Percentiles rank a stretch among this genome's conserved stretches.
phyloP scores from a whole-genome alignment of 495 filamentous ascomycete genomes.

The Aspergillus cavernicola region DNA sequence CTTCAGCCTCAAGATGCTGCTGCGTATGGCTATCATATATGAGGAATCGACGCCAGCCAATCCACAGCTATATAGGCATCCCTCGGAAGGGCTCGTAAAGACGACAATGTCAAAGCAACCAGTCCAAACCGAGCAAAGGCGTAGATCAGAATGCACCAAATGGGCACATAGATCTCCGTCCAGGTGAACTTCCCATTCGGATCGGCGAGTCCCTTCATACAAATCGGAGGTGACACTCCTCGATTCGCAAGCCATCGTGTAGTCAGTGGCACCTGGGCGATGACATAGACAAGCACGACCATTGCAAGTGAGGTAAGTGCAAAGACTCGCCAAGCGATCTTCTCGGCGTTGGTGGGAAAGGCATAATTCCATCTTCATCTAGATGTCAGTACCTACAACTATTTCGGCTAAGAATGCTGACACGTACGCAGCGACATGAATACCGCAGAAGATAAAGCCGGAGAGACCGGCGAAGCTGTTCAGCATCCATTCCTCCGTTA shows the following conservation, averaged over 20 bases:
- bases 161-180: neutral
- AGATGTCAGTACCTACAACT: neutral
- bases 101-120: neutral
- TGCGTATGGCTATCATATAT: neutral
- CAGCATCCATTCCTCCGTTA: neutral
- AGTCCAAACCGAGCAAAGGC: neutral
- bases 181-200: neutral
- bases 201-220: neutral
- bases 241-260: neutral
- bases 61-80: neutral
- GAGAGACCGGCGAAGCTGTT: neutral
- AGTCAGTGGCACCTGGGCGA: neutral
- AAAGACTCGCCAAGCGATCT: neutral
- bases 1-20: no score
- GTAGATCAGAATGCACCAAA: neutral
- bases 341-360: neutral
- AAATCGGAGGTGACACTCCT: neutral
- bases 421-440: constrained; percentile 1
- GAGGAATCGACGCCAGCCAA: constrained; percentile 3
- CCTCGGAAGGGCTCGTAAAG: neutral
- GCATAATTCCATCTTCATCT: neutral
- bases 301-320: neutral
- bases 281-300: neutral
- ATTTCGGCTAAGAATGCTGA: neutral
- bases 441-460: neutral